A percentile compares a stretch with the other conserved stretches of the same genome.
Conservation (phyloP, 176 grass and related monocot genomes). For the Oryza coarctata region DNA sequence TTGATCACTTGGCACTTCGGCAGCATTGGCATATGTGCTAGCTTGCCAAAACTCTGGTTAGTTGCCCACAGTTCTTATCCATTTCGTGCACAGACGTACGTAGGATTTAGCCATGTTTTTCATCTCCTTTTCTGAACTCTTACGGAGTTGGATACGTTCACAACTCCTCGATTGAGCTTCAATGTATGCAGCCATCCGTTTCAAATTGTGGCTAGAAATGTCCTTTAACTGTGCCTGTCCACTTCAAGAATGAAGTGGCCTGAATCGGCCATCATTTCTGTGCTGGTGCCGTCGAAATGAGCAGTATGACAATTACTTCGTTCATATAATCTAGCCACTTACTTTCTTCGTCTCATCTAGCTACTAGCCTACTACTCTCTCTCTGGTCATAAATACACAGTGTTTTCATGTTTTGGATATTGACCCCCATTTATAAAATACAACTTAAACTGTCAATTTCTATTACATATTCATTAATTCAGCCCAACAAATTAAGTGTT, state of each 20-base stretch:
- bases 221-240: not conserved
- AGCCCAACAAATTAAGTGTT: too few species aligned
- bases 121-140: not conserved
- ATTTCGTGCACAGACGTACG: not conserved
- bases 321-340: not conserved
- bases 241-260: not conserved
- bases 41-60: not conserved
- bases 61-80: not conserved
- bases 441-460: too few species aligned
- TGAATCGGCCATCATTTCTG: not conserved
- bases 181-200: not conserved
- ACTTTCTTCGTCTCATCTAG: not conserved
- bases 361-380: too few species aligned
- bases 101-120: not conserved
- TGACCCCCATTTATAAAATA: too few species aligned
- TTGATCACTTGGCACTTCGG: not conserved
- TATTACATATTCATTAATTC: too few species aligned
- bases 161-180: not conserved
- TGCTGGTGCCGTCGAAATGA: not conserved
- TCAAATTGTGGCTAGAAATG: not conserved
- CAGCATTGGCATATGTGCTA: not conserved
- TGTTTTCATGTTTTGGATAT: too few species aligned
- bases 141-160: not conserved
- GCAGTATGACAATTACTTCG: not conserved
- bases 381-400: not conserved